Conservation (phyloP, 345 rosid species). For the Camelina laxa region DNA sequence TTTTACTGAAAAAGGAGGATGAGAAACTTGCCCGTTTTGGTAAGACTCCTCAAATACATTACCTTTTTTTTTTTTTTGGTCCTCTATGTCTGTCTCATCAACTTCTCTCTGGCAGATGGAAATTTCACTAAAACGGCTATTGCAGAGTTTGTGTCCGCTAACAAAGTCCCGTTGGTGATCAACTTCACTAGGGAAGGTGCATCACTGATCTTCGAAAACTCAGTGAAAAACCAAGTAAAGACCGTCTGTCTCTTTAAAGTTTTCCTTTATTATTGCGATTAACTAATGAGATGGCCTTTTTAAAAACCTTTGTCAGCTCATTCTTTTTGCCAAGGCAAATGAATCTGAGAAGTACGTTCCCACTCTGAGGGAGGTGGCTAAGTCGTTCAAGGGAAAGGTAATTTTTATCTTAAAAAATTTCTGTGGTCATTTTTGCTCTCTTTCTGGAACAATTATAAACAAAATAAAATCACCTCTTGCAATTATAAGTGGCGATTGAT, state of each 20-base stretch:
- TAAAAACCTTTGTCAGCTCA: slow-evolving; percentile 56
- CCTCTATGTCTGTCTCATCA: slow-evolving; percentile 21
- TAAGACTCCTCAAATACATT: slow-evolving; percentile 24
- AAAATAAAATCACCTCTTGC: not conserved
- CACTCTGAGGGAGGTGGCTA: slow-evolving; percentile 76
- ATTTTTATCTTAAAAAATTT: not conserved
- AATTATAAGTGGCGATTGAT: slow-evolving; percentile 2
- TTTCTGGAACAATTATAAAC: slow-evolving; percentile 12
- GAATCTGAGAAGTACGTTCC: slow-evolving; percentile 75
- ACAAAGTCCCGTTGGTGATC: slow-evolving; percentile 89
- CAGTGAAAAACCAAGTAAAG: slow-evolving; percentile 83
- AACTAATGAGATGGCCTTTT: slow-evolving; percentile 15
- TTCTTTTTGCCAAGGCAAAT: slow-evolving; percentile 75
- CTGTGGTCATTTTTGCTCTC: slow-evolving; percentile 1
- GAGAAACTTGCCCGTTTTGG: slow-evolving; percentile 44
- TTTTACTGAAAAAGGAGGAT: slow-evolving; percentile 45
- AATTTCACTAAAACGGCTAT: slow-evolving; percentile 75
- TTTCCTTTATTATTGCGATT: not conserved
- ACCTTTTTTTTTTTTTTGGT: not conserved
- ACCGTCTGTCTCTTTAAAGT: not conserved
- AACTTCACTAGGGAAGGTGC: slow-evolving; percentile 84
- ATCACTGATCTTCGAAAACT: slow-evolving; percentile 70
- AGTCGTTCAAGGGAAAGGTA: slow-evolving; percentile 93
- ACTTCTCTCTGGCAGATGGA: slow-evolving; percentile 64
- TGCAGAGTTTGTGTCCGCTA: slow-evolving; percentile 75